Base-by-base conservation (phyloP, 139 green algal genomes). In the Desmodesmus armatus region DNA sequence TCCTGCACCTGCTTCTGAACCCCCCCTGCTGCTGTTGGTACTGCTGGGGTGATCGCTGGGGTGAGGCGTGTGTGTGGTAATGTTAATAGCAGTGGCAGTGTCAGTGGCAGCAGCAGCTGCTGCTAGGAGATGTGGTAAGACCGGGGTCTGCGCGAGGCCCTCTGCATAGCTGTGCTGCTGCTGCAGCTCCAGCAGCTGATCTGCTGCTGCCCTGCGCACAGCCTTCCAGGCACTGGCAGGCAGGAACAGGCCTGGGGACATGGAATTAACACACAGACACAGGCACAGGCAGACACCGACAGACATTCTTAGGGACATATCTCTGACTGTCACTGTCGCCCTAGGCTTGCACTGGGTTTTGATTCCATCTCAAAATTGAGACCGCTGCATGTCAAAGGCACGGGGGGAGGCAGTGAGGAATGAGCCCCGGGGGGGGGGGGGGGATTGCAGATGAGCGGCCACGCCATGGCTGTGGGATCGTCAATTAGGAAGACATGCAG, bases 241-340 rank as follows among this genome's bases (percentile, higher is more conserved):
- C 43, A 96, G 78, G 78, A 96, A 97, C 2, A 97, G 84, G 9
- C 91, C 92, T 89, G 86, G 31, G n/a, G n/a, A n/a, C n/a, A n/a
- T n/a, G n/a, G n/a, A n/a, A n/a, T n/a, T n/a, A n/a, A n/a, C n/a
- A n/a, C n/a, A n/a, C n/a, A n/a, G n/a, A n/a, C n/a, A n/a, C n/a
- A n/a, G n/a, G n/a, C n/a, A n/a, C n/a, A n/a, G n/a, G n/a, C n/a
- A n/a, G n/a, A n/a, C n/a, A n/a, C n/a, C n/a, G n/a, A n/a, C n/a
- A n/a, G n/a, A n/a, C n/a, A n/a, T n/a, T n/a, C n/a, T n/a, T n/a
- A n/a, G n/a, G n/a, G n/a, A n/a, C n/a, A n/a, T n/a, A n/a, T n/a
- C n/a, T n/a, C n/a, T n/a, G n/a, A n/a, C n/a, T n/a, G n/a, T n/a
- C n/a, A n/a, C n/a, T n/a, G n/a, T n/a, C n/a, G n/a, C n/a, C n/a